Conservation (phyloP, 2,329 filamentous ascomycete genomes). For the Ophiostoma himal-ulmi region DNA sequence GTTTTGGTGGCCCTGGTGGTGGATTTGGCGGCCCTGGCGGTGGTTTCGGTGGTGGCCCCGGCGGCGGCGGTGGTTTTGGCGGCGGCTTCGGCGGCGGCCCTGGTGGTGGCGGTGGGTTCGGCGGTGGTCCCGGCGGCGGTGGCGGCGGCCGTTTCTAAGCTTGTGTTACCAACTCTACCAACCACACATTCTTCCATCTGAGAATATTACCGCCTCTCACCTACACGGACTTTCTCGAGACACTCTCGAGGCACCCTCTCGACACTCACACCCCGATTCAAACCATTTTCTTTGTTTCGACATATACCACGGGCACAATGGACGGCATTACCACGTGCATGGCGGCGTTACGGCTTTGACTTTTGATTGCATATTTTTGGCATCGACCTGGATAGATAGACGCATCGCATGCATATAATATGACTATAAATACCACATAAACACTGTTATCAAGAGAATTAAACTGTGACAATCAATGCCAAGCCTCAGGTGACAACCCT, state of each 20-base stretch:
- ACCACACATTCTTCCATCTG: neutral
- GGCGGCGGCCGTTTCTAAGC: slow-evolving; percentile 10
- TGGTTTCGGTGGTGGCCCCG: neutral
- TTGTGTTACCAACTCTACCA: neutral
- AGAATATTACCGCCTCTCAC: neutral
- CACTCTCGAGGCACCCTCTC: neutral
- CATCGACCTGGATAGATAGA: slow-evolving; percentile 1
- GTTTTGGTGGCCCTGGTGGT: neutral
- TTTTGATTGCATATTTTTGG: neutral
- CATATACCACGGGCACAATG: neutral
- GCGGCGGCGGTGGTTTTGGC: neutral
- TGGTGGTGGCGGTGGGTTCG: slow-evolving; percentile 12
- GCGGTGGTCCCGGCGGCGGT: neutral
- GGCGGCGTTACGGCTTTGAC: neutral
- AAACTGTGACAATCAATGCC: neutral
- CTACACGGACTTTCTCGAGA: neutral
- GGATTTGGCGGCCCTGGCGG: slow-evolving; percentile 1
- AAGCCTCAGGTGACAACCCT: neutral
- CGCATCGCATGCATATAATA: slow-evolving; percentile 1
- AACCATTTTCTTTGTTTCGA: neutral
- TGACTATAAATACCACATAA: neutral
- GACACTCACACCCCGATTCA: neutral
- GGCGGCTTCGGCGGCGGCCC: neutral
- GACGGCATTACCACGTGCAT: neutral
- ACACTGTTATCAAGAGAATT: too few species aligned